phyloP scores from a whole-genome alignment of 176 grass and related monocot species.

The Triticum timopheevii region DNA sequence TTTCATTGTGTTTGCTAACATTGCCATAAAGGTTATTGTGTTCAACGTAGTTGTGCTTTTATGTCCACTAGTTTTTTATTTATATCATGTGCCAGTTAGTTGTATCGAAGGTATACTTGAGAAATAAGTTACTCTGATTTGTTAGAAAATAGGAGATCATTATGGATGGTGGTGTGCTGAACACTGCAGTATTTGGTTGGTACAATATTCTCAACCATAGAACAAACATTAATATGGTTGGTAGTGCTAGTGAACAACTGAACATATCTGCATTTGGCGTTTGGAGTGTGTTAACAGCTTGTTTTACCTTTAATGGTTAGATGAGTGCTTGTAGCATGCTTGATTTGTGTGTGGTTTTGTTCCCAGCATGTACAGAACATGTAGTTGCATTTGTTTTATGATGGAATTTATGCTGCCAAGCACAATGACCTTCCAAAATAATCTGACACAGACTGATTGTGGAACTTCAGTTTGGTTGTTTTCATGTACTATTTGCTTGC shows the following conservation, averaged over 20 bases:
- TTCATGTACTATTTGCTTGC: background rate
- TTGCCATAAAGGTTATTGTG: background rate
- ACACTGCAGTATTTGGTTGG: background rate
- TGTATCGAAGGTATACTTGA: background rate
- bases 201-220: background rate
- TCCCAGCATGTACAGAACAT: background rate
- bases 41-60: background rate
- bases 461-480: background rate
- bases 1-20: background rate
- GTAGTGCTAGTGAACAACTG: background rate
- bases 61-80: background rate
- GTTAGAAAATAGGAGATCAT: background rate
- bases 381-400: background rate
- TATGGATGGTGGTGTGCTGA: background rate
- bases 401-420: background rate
- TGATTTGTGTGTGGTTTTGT: background rate
- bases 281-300: background rate
- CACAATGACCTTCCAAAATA: background rate
- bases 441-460: background rate
- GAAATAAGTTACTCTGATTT: background rate
- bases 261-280: background rate
- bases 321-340: background rate
- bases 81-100: background rate
- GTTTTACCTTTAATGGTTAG: background rate
- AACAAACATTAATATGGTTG: background rate